Percentiles rank a stretch among this genome's conserved stretches.
phyloP scores from a whole-genome alignment of 2,329 filamentous ascomycete genomes.

The Diaporthe vexans region DNA sequence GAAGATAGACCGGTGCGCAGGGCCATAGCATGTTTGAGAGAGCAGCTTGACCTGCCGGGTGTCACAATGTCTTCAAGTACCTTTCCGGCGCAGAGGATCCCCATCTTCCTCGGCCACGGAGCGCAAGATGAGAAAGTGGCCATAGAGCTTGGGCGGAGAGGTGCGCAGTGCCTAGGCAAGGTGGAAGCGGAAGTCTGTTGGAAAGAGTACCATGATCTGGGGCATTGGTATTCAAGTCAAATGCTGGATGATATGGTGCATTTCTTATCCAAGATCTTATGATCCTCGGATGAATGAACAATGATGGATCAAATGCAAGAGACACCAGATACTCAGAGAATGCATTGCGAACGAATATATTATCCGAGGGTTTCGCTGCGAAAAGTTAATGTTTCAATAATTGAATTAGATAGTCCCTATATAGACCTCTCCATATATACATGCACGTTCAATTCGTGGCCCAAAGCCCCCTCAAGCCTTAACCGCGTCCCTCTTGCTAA shows the following conservation, averaged over 20 bases:
- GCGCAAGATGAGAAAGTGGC: constrained; percentile 58
- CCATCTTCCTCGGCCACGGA: constrained; percentile 63
- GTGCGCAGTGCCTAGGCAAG: not conserved
- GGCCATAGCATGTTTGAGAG: constrained; percentile 4
- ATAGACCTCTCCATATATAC: constrained; percentile 35
- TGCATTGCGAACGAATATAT: not conserved
- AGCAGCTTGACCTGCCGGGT: not conserved
- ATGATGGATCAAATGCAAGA: no score
- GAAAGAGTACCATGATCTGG: constrained; percentile 54
- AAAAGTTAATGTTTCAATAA: not conserved
- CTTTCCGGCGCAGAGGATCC: constrained; percentile 45
- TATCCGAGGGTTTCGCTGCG: not conserved
- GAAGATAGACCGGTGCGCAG: not conserved
- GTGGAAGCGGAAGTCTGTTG: not conserved
- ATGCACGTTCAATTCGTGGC: not conserved
- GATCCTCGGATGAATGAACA: not conserved
- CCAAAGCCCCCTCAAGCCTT: not conserved
- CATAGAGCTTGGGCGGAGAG: constrained; percentile 4
- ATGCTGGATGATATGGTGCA: constrained; percentile 56
- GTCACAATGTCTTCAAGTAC: accelerated
- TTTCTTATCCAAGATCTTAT: constrained; percentile 43
- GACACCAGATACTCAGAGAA: not conserved
- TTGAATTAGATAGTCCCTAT: not conserved
- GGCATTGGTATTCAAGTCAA: constrained; percentile 60
- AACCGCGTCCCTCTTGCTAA: constrained; percentile 40